Evolutionary conservation across 768 basidiomycete species (phyloP).

Genomic region (Pulveroboletus ravenelii): DNA sequence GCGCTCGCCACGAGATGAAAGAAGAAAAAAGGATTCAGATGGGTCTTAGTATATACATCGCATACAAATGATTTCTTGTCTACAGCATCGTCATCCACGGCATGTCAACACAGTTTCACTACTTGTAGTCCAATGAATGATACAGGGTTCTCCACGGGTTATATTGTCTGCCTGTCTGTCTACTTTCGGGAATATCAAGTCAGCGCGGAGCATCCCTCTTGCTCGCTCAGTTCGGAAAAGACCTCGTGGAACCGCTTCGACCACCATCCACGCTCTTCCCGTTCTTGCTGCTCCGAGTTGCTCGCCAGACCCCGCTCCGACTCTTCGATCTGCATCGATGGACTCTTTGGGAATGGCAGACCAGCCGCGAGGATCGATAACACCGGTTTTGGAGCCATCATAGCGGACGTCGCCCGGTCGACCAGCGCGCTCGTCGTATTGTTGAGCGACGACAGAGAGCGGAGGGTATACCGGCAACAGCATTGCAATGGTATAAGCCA

Average conservation of each 20-base stretch:
- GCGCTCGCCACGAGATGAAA: constrained; percentile 45
- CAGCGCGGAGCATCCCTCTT: constrained; percentile 2
- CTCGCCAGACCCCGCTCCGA: constrained; percentile 25
- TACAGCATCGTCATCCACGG: constrained; percentile 4
- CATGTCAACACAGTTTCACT: not conserved
- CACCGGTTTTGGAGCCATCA: constrained; percentile 32
- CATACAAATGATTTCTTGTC: not conserved
- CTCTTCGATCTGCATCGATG: constrained; percentile 53
- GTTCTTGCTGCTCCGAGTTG: constrained; percentile 40
- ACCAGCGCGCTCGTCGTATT: constrained; percentile 24
- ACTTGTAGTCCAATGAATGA: not conserved
- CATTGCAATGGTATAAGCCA: constrained; percentile 52
- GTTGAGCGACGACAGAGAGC: constrained; percentile 35
- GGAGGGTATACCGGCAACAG: constrained; percentile 46
- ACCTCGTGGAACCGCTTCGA: constrained; percentile 60
- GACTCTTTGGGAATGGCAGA: constrained; percentile 66
- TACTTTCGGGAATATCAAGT: not conserved
- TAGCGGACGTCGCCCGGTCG: constrained; percentile 24
- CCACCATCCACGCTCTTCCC: constrained; percentile 77
- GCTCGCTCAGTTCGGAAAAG: constrained; percentile 46
- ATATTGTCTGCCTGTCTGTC: not conserved
- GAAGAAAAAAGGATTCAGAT: not conserved
- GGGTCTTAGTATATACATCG: not conserved
- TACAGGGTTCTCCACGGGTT: not conserved
- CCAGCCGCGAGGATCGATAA: constrained; percentile 41